phyloP scores from a whole-genome alignment of 1,139 yeast genomes.

The Magnusiomyces suaveolens region DNA sequence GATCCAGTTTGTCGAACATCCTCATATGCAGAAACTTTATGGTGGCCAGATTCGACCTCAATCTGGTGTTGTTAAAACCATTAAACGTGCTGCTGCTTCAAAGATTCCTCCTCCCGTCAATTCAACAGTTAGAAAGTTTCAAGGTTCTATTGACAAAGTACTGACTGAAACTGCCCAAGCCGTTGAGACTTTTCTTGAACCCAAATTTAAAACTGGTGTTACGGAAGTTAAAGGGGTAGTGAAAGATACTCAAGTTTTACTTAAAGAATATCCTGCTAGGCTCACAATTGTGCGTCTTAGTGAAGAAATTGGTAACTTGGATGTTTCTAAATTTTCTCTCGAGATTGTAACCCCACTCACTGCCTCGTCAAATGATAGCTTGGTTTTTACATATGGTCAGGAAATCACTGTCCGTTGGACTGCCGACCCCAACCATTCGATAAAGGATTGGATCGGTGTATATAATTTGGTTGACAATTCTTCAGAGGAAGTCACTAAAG shows the following conservation, averaged over 20 bases:
- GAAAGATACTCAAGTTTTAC: conserved; percentile 27
- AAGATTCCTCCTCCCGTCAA: conserved; percentile 27
- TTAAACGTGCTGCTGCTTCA: conserved; percentile 26
- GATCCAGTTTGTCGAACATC: conserved; percentile 65
- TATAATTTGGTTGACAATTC: conserved; percentile 57
- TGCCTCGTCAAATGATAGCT: not conserved
- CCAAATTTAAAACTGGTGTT: conserved; percentile 20
- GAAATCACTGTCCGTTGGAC: conserved; percentile 51
- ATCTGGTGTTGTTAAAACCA: conserved; percentile 60
- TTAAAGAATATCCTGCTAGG: conserved; percentile 32
- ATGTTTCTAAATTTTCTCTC: conserved; percentile 24
- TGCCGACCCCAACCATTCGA: conserved; percentile 40
- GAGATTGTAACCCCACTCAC: conserved; percentile 13
- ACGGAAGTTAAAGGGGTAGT: conserved; percentile 15
- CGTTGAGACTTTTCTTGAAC: conserved; percentile 30
- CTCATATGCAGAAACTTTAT: conserved; percentile 70
- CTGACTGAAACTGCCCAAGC: conserved; percentile 29
- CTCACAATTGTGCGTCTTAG: conserved; percentile 29
- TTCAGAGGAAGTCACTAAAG: conserved; percentile 49
- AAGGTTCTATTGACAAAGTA: conserved; percentile 34
- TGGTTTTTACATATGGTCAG: conserved; percentile 32
- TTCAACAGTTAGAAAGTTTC: conserved; percentile 24
- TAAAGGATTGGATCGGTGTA: conserved; percentile 70
- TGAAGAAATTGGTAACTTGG: conserved; percentile 24
- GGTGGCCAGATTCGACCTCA: conserved; percentile 45